Percentiles rank a stretch among this genome's conserved stretches.
These are phyloP conservation scores for Eimeria necatrix DNA, from an alignment of 169 alveolate species.

Conservation along the genomic window DNA sequence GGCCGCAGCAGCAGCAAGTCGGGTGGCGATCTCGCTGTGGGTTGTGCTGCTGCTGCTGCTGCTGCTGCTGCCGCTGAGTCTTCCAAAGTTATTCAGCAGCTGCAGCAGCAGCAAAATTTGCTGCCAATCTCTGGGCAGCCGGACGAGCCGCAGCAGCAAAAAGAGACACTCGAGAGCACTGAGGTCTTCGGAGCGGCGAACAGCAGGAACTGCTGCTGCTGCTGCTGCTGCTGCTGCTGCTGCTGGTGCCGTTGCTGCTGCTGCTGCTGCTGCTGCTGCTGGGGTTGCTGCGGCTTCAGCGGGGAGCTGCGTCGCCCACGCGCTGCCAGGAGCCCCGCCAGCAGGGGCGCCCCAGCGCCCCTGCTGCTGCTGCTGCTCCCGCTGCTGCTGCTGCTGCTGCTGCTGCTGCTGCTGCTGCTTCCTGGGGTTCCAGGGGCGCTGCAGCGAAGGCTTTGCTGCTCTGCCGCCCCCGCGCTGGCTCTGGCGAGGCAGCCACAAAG, in stretches of 20 bases:
- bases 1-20: conserved; percentile 59
- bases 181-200: conserved; percentile 38
- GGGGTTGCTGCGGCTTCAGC: background rate
- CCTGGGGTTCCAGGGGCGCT: background rate
- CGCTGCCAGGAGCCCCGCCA: background rate
- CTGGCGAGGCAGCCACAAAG: background rate
- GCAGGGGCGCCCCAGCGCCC: background rate
- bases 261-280: conserved; percentile 20
- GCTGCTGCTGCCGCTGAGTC: conserved; percentile 9
- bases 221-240: conserved; percentile 49
- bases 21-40: background rate
- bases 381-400: conserved; percentile 31
- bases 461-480: conserved; percentile 31
- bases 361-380: background rate
- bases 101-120: background rate
- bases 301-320: no score
- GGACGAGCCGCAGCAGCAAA: conserved; percentile 41
- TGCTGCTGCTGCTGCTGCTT: background rate
- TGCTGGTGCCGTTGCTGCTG: conserved; percentile 14
- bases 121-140: conserved; percentile 17
- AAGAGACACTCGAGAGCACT: conserved; percentile 3
- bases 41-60: conserved; percentile 27
- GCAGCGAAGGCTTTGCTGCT: conserved; percentile 25
- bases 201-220: conserved; percentile 31
- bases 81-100: conserved; percentile 53